Percentiles rank a stretch among this genome's conserved stretches.
Evolutionary conservation across 441 rosid genomes (phyloP).

Genomic region (Gossypium trilobum): DNA sequence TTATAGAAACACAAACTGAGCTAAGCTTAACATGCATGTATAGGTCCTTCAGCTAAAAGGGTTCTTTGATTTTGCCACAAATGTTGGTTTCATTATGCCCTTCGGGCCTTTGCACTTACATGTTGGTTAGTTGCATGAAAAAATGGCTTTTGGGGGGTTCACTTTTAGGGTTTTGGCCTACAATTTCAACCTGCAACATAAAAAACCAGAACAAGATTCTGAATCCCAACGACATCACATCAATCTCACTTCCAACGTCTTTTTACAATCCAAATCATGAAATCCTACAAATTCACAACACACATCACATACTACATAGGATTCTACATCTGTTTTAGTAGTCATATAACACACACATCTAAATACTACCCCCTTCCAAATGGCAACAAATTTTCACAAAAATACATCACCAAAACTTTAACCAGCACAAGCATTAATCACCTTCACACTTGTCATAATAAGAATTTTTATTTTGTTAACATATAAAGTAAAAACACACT

Average conservation of each 20-base stretch:
- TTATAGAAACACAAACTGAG: not conserved
- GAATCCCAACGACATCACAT: not conserved
- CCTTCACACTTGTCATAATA: not conserved
- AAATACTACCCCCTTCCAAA: not conserved
- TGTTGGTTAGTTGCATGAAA: not conserved
- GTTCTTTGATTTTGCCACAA: not conserved
- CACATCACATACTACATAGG: not conserved
- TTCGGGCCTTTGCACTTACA: not conserved
- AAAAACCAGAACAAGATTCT: not conserved
- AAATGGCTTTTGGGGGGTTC: not conserved
- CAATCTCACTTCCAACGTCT: not conserved
- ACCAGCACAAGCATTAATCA: not conserved
- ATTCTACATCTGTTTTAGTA: not conserved
- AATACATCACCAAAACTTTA: not conserved
- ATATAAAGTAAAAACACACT: not conserved
- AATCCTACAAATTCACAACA: not conserved
- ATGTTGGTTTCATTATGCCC: not conserved
- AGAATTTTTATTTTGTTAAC: not conserved
- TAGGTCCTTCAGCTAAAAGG: not conserved
- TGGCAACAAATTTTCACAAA: not conserved
- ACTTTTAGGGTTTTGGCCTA: not conserved
- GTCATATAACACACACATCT: not conserved
- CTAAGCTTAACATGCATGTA: not conserved
- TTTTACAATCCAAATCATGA: not conserved
- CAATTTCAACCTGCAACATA: not conserved